Percentiles rank a stretch among this genome's conserved stretches.
phyloP scores from a whole-genome alignment of 176 grass and related monocot species.

The Carex kokanica region DNA sequence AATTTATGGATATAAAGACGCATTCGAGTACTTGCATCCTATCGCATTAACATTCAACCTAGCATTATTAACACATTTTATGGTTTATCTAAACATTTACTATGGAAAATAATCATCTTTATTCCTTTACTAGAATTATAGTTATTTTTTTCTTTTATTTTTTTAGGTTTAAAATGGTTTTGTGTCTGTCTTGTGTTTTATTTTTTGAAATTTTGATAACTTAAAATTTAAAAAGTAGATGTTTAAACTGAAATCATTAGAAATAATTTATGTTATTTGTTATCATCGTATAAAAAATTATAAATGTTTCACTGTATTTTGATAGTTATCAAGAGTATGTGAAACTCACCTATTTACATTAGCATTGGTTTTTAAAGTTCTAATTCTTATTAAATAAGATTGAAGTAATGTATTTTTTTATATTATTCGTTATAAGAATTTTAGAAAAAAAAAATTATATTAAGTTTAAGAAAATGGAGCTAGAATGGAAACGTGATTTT shows the following conservation, averaged over 20 bases:
- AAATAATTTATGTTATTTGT: neutral
- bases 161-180: neutral
- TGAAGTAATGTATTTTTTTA: neutral
- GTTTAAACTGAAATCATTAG: neutral
- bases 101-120: neutral
- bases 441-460: neutral
- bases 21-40: neutral
- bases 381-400: neutral
- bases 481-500: neutral
- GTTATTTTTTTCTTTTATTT: neutral
- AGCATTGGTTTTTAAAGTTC: neutral
- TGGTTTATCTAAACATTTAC: neutral
- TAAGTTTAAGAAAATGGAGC: neutral
- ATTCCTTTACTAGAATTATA: neutral
- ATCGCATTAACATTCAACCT: neutral
- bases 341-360: neutral
- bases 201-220: neutral
- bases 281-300: neutral
- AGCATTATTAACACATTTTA: neutral
- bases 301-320: neutral
- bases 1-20: neutral
- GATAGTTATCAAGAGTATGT: neutral
- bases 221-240: neutral
- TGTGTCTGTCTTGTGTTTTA: neutral
- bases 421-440: neutral